Percentiles rank a stretch among this genome's conserved stretches.
These are phyloP conservation scores for Trametes villosa DNA, from an alignment of 768 basidiomycete species.

Conservation along the genomic window DNA sequence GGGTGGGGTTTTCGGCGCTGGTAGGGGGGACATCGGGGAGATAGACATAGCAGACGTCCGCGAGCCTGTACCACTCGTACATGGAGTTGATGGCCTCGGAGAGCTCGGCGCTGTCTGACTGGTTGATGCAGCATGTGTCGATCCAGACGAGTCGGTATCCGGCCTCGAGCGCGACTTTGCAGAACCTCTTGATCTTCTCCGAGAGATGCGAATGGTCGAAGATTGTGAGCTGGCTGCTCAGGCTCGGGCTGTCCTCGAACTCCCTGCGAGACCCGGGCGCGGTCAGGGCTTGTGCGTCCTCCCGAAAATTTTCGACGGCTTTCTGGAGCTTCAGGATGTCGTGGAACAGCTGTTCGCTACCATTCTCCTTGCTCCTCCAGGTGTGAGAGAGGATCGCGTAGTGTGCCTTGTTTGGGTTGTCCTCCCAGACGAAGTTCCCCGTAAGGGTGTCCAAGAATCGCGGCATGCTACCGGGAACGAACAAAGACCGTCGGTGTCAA, in stretches of 20 bases:
- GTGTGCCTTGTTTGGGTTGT: too few relatives aligned
- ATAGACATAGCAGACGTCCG: background rate
- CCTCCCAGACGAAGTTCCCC: too few relatives aligned
- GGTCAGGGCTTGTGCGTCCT: too few relatives aligned
- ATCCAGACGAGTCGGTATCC: background rate
- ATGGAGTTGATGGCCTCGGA: conserved; percentile 3
- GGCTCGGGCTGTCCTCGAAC: too few relatives aligned
- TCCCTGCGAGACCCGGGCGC: too few relatives aligned
- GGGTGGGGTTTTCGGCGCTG: background rate
- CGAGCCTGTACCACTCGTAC: background rate
- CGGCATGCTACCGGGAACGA: background rate
- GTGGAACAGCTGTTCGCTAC: too few relatives aligned
- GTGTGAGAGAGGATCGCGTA: too few relatives aligned
- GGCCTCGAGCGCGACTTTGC: background rate
- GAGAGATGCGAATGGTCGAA: background rate
- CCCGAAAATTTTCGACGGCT: too few relatives aligned
- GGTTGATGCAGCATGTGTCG: conserved; percentile 2
- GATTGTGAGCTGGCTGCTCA: too few relatives aligned
- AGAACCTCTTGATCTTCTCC: background rate
- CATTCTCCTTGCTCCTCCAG: too few relatives aligned
- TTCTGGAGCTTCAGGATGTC: too few relatives aligned
- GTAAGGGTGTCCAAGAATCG: background rate
- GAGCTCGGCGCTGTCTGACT: background rate
- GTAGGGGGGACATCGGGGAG: conserved; percentile 1
- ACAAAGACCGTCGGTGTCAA: background rate